These are phyloP conservation scores for Saccharomyces hybrid DNA, from an alignment of 1,139 yeast genomes.

Conservation along the genomic window DNA sequence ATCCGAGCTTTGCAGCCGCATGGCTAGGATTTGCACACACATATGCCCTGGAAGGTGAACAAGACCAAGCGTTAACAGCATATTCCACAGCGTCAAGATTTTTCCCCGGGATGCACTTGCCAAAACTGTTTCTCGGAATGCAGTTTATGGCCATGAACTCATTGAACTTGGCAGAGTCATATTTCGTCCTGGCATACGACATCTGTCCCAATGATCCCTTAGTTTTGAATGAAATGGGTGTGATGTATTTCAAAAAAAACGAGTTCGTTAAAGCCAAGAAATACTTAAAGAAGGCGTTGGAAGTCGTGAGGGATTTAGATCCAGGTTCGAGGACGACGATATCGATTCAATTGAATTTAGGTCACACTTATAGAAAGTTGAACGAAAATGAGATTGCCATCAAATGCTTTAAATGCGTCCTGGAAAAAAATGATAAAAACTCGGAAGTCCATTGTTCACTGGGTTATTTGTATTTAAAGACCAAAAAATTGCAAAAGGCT, in stretches of 20 bases:
- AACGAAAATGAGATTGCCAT: conserved; percentile 60
- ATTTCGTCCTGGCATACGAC: conserved; percentile 63
- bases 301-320: conserved; percentile 59
- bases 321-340: conserved; percentile 81
- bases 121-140: conserved; percentile 89
- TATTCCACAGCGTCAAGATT: conserved; percentile 91
- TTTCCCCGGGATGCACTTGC: conserved; percentile 91
- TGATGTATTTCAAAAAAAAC: conserved; percentile 69
- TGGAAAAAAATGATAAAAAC: conserved; percentile 62
- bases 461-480: conserved; percentile 71
- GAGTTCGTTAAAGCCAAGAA: conserved; percentile 64
- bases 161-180: conserved; percentile 76
- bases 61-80: conserved; percentile 96
- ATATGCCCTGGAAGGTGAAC: conserved; percentile 95
- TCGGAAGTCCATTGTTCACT: conserved; percentile 74
- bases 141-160: conserved; percentile 88
- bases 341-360: conserved; percentile 81
- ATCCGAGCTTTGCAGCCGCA: conserved; percentile 89
- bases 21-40: conserved; percentile 99
- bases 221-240: conserved; percentile 85
- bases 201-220: conserved; percentile 83
- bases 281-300: conserved; percentile 64
- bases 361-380: conserved; percentile 76
- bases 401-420: conserved; percentile 67
- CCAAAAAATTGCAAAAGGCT: conserved; percentile 58